Evolutionary conservation across 2,329 filamentous ascomycete species (phyloP).

Genomic region (Paecilomyces dactylethromorphus): DNA sequence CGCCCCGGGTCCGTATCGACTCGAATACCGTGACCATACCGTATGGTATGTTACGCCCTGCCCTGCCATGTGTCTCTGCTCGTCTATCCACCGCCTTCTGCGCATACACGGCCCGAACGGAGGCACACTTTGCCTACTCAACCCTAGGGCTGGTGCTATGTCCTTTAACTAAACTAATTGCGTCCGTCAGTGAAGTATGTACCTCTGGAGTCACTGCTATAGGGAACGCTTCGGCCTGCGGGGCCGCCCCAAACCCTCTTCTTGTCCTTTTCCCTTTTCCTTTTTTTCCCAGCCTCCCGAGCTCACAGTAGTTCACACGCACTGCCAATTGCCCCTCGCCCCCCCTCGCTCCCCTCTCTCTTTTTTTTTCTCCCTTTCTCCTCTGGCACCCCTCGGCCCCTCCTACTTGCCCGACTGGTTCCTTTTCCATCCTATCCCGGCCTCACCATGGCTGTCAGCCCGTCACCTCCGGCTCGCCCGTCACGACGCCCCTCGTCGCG

Average conservation of each 20-base stretch:
- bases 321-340: neutral
- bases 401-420: neutral
- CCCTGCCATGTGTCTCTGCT: neutral
- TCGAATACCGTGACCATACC: neutral
- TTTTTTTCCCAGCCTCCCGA: neutral
- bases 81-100: neutral
- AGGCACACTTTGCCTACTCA: neutral
- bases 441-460: neutral
- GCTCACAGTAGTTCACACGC: neutral
- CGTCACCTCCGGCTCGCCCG: neutral
- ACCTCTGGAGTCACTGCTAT: neutral
- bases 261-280: neutral
- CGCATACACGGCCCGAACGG: too few species aligned
- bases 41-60: neutral
- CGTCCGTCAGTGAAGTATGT: too few species aligned
- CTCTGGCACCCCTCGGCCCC: neutral
- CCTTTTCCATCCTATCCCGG: neutral
- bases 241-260: neutral
- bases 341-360: neutral
- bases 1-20: neutral
- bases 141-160: neutral
- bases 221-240: neutral
- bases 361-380: neutral
- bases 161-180: too few species aligned
- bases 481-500: neutral